A percentile compares a stretch with the other conserved stretches of the same genome.
Evolutionary conservation across 2,329 filamentous ascomycete species (phyloP).

Genomic region (Aspergillus ruber): DNA sequence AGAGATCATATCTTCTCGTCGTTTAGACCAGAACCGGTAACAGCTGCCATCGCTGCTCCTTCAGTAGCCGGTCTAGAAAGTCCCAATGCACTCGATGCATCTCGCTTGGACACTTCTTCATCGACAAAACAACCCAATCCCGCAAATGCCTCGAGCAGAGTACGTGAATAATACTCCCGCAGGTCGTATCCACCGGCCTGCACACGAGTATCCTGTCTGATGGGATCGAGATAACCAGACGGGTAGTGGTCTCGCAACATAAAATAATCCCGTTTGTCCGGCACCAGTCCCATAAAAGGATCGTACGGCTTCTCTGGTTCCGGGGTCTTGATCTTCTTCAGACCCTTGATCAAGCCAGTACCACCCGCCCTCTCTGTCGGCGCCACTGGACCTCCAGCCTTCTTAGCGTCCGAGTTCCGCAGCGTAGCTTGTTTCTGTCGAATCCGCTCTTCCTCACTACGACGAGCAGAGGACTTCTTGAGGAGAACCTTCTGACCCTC

Average conservation of each 20-base stretch:
- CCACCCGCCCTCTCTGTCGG: slow-evolving; percentile 16
- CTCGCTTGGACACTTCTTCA: slow-evolving; percentile 54
- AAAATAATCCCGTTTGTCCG: slow-evolving; percentile 63
- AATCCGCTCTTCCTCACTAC: slow-evolving; percentile 48
- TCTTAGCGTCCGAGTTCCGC: slow-evolving; percentile 27
- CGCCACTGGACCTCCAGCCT: slow-evolving; percentile 12
- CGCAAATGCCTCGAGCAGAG: slow-evolving; percentile 82
- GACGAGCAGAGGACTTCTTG: slow-evolving; percentile 62
- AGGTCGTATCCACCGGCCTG: slow-evolving; percentile 77
- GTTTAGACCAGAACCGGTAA: background rate
- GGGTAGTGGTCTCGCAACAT: slow-evolving; percentile 63
- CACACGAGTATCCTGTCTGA: slow-evolving; percentile 59
- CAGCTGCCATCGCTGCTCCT: slow-evolving; percentile 24
- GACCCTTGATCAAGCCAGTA: slow-evolving; percentile 63
- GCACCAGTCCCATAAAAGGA: slow-evolving; percentile 67
- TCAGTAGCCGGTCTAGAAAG: slow-evolving; percentile 20
- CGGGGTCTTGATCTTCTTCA: slow-evolving; percentile 59
- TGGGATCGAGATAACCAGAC: slow-evolving; percentile 64
- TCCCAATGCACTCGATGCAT: slow-evolving; percentile 14
- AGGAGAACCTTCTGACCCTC: slow-evolving; percentile 57
- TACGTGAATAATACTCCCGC: slow-evolving; percentile 71
- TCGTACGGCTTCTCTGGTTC: slow-evolving; percentile 73
- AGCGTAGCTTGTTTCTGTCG: slow-evolving; percentile 40
- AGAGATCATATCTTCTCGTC: background rate
- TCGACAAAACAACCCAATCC: slow-evolving; percentile 81